Percentiles rank a stretch among this genome's conserved stretches.
phyloP scores from a whole-genome alignment of 805 yeast species.

The Kuraishia piskuri region DNA sequence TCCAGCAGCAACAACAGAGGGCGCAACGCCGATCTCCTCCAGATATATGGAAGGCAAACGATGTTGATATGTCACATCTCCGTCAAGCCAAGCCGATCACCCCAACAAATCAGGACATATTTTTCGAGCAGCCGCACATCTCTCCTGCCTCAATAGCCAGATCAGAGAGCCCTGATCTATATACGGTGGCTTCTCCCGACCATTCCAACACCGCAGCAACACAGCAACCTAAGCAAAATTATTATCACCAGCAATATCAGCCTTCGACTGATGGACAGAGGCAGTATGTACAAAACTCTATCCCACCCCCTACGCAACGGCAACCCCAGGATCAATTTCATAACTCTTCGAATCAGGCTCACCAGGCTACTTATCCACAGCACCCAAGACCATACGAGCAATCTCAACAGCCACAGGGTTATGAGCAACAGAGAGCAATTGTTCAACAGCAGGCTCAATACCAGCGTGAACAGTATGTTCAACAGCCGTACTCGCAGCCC shows the following conservation, averaged over 20 bases:
- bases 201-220: neutral
- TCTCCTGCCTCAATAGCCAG: neutral
- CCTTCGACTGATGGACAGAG: neutral
- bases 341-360: no score
- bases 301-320: no score
- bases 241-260: neutral
- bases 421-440: constrained; percentile 1
- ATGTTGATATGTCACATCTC: neutral
- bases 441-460: neutral
- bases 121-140: neutral
- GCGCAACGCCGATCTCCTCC: neutral
- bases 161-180: neutral
- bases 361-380: neutral
- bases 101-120: neutral
- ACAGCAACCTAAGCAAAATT: neutral
- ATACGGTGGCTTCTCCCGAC: neutral
- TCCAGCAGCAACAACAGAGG: neutral
- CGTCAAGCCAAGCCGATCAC: neutral
- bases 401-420: constrained; percentile 1
- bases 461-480: neutral
- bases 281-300: neutral
- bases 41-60: neutral
- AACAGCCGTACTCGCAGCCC: neutral
- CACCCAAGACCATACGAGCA: neutral
- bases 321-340: no score